phyloP scores from a whole-genome alignment of 495 filamentous ascomycete species.

The Penicillium herquei region DNA sequence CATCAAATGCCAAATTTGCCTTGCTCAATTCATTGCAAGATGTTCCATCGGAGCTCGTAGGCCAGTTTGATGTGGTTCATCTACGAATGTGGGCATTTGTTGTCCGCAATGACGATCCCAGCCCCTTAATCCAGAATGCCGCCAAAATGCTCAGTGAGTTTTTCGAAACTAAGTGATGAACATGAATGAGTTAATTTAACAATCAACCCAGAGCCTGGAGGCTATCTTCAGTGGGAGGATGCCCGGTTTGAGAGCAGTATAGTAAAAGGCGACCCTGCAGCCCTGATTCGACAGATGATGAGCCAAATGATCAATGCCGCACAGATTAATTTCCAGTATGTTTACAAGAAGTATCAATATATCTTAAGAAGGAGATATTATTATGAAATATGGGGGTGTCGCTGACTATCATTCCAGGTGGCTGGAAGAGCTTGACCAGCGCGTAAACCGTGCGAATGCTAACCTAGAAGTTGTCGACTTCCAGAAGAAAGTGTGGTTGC shows the following conservation, averaged over 20 bases:
- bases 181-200: not conserved
- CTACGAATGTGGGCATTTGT: slow-evolving; percentile 30
- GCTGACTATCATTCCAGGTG: not conserved
- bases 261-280: slow-evolving; percentile 6
- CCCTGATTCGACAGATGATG: not conserved
- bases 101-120: slow-evolving; percentile 19
- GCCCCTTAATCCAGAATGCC: slow-evolving; percentile 17
- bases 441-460: not conserved
- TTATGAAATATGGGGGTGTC: too few species aligned
- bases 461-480: not conserved
- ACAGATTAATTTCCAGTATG: not conserved
- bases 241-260: slow-evolving; percentile 18
- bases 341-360: not conserved
- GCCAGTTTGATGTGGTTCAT: slow-evolving; percentile 39
- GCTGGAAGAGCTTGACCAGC: not conserved
- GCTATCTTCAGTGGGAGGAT: slow-evolving; percentile 35
- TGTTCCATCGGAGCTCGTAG: slow-evolving; percentile 20
- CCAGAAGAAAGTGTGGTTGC: not conserved
- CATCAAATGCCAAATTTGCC: slow-evolving; percentile 26
- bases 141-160: slow-evolving; percentile 1
- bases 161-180: not conserved
- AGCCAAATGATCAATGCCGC: not conserved
- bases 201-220: slow-evolving; percentile 24
- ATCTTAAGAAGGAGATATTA: not conserved
- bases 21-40: slow-evolving; percentile 24